These are phyloP conservation scores for Rhododendron ovatum DNA, from an alignment of 148 eudicot species.

Conservation along the genomic window DNA sequence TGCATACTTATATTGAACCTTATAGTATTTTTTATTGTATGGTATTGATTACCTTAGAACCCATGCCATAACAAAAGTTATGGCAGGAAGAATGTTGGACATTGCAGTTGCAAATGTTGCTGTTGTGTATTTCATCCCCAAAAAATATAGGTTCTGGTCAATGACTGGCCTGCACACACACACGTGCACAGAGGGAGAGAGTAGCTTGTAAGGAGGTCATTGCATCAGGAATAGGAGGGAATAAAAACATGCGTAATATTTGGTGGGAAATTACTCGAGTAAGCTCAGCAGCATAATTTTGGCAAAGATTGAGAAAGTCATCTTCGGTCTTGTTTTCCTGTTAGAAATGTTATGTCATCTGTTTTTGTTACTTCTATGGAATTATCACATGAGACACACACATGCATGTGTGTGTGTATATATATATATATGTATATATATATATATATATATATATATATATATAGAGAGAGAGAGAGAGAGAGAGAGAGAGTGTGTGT, in stretches of 20 bases:
- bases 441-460: too few relatives aligned
- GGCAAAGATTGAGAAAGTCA: slow-evolving; percentile 62
- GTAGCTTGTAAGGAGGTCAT: background rate
- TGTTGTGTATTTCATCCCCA: slow-evolving; percentile 84
- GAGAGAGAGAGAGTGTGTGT: background rate
- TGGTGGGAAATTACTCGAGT: slow-evolving; percentile 53
- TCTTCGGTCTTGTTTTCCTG: slow-evolving; percentile 86
- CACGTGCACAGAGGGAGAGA: background rate
- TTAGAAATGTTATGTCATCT: slow-evolving; percentile 8
- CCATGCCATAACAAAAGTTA: slow-evolving; percentile 84
- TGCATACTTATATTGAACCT: background rate
- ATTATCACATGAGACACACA: background rate
- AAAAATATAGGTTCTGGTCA: slow-evolving; percentile 71
- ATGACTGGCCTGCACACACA: slow-evolving; percentile 72
- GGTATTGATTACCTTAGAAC: slow-evolving; percentile 40
- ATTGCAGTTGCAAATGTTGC: slow-evolving; percentile 87
- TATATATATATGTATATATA: too few relatives aligned
- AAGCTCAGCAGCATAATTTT: slow-evolving; percentile 64
- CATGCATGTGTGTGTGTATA: background rate
- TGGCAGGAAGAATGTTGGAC: slow-evolving; percentile 78
- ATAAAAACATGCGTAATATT: background rate
- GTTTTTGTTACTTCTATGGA: background rate
- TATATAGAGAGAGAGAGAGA: background rate
- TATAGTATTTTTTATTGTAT: background rate
- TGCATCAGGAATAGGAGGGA: background rate